Conservation (phyloP, 2,329 filamentous ascomycete genomes). For the Aspergillus ochraceus region DNA sequence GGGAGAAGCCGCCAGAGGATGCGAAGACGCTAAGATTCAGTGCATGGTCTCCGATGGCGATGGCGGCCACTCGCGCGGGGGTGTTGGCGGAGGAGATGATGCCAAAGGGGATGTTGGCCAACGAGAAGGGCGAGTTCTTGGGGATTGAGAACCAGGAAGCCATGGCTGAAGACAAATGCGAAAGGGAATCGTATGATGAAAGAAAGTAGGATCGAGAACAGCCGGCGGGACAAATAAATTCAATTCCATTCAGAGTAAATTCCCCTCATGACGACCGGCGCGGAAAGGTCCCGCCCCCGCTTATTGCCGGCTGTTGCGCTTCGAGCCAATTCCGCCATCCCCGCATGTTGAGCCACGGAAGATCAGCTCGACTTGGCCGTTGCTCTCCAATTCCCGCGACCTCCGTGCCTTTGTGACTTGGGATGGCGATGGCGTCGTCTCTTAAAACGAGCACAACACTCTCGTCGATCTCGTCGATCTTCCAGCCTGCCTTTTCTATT, state of each 20-base stretch:
- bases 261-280: slow-evolving; percentile 6
- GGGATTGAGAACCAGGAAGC: slow-evolving; percentile 63
- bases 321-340: slow-evolving; percentile 6
- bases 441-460: not conserved
- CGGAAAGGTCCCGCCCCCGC: slow-evolving; percentile 13
- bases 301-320: slow-evolving; percentile 18
- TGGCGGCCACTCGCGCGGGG: slow-evolving; percentile 60
- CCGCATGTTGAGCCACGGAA: not conserved
- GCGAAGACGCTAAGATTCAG: slow-evolving; percentile 68
- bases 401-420: not conserved
- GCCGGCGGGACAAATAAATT: not conserved
- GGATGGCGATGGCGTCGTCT: not conserved
- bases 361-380: not conserved
- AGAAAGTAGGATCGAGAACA: not conserved
- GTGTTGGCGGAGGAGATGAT: slow-evolving; percentile 68
- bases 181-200: not conserved
- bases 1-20: slow-evolving; percentile 58
- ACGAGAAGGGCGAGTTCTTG: slow-evolving; percentile 65
- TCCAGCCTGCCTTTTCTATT: not conserved
- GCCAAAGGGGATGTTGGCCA: slow-evolving; percentile 81
- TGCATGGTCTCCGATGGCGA: slow-evolving; percentile 71
- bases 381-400: not conserved
- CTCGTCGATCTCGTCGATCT: not conserved
- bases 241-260: too few relatives aligned
- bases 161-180: slow-evolving; percentile 26